A percentile compares a stretch with the other conserved stretches of the same genome.
These are phyloP conservation scores for Penicillium expansum DNA, from an alignment of 2,329 filamentous ascomycete genomes.

Conservation along the genomic window DNA sequence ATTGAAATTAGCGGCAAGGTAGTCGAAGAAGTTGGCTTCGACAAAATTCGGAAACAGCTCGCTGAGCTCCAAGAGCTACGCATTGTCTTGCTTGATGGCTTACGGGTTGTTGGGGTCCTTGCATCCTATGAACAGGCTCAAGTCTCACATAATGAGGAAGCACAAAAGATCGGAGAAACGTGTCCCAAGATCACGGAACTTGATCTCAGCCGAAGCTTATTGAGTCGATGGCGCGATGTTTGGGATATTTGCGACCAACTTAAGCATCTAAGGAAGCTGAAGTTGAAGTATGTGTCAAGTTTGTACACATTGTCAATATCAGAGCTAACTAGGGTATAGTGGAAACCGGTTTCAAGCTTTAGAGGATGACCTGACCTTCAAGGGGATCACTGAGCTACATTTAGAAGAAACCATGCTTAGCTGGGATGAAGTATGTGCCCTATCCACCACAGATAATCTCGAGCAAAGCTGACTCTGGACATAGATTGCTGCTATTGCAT, in stretches of 20 bases:
- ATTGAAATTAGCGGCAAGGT: slow-evolving; percentile 77
- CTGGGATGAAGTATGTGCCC: slow-evolving; percentile 60
- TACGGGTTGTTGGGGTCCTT: slow-evolving; percentile 55
- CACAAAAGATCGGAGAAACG: slow-evolving; percentile 52
- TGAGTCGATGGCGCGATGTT: slow-evolving; percentile 66
- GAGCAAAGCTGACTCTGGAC: neutral
- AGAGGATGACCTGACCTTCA: slow-evolving; percentile 44
- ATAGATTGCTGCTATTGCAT: slow-evolving; percentile 36
- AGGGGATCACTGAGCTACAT: slow-evolving; percentile 58
- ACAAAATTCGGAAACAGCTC: slow-evolving; percentile 80
- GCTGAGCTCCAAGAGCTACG: slow-evolving; percentile 73
- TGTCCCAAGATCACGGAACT: slow-evolving; percentile 67
- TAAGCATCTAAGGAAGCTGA: slow-evolving; percentile 62
- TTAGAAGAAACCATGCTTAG: slow-evolving; percentile 65
- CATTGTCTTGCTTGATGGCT: slow-evolving; percentile 77
- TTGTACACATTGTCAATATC: neutral
- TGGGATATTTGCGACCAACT: slow-evolving; percentile 69
- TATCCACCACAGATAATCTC: slow-evolving; percentile 3
- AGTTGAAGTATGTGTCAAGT: slow-evolving; percentile 61
- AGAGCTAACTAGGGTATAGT: slow-evolving; percentile 46
- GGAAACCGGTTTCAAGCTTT: slow-evolving; percentile 65
- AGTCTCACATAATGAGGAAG: slow-evolving; percentile 16
- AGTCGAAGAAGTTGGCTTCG: slow-evolving; percentile 91
- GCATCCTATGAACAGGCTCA: slow-evolving; percentile 20
- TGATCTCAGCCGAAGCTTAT: slow-evolving; percentile 80